Base-by-base conservation (phyloP, 352 stramenopile genomes). In the Globisporangium lucens region DNA sequence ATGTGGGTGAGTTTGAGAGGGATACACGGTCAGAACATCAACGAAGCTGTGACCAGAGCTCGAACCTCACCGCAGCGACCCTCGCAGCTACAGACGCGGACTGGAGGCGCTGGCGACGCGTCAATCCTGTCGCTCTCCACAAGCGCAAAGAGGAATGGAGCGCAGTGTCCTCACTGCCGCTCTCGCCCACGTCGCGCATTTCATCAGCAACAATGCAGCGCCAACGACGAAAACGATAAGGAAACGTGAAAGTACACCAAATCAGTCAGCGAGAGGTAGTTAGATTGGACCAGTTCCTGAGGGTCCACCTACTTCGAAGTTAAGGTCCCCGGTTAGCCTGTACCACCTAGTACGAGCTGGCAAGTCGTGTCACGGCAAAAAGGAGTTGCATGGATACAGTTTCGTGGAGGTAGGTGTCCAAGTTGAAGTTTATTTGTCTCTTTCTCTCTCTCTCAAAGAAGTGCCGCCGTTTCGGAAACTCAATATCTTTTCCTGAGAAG, bases 91-190 rank as follows among this genome's bases (percentile, higher is more conserved):
- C 24, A n/a, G 68, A 77, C 2, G 61, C 57, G 0, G 67, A 72
- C 35, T 82, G 75, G 75, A 72, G 72, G 49, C 66, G 75, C 33
- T 80, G 75, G 75, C 73, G 75, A 0, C 71, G 72, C 1, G 65
- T 80, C 10, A 63, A 66, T 1, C 56, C 71, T 36, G 49, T 30
- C 0, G 66, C 53, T 22, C 12, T 56, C 24, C 47, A 52, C n/a
- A 20, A 57, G 13, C 46, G 66, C 53, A 61, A 68, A 38, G 53
- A 41, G 7, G 27, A 51, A 0, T 71, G 51, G 49, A 15, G 24
- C 12, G 38, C 41, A 15, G 7, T 27, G 0, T 24, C 51, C 1
- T 22, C 65, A 8, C 27, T 61, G 4, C 46, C 12, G 13, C 30
- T 64, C 4, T 64, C 65, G 1, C 46, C 56, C 3, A 60, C 65